Conservation (phyloP, 2,329 filamentous ascomycete genomes). For the Pyrenochaeta sp. region DNA sequence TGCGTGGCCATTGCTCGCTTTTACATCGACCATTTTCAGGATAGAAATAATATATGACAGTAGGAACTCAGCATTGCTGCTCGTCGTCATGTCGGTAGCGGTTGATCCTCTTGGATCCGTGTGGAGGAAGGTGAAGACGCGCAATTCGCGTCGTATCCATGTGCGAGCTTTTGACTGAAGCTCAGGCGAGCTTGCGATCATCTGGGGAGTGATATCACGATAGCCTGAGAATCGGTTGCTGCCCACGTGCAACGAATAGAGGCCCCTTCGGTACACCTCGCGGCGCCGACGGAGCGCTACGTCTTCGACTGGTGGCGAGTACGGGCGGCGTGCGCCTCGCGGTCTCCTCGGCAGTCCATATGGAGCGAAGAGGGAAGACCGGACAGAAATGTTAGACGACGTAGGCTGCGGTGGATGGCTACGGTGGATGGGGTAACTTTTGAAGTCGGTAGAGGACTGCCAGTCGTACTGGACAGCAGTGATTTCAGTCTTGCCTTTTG, state of each 20-base stretch:
- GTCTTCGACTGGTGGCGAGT: conserved; percentile 45
- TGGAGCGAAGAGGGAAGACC: conserved; percentile 20
- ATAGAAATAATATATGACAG: conserved; percentile 87
- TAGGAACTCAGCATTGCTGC: conserved; percentile 81
- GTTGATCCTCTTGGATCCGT: conserved; percentile 40
- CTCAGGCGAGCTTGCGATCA: conserved; percentile 70
- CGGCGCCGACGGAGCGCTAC: conserved; percentile 68
- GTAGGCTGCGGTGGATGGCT: conserved; percentile 22
- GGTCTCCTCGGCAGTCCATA: conserved; percentile 28
- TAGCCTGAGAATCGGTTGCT: conserved; percentile 81
- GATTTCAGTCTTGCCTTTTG: conserved; percentile 60
- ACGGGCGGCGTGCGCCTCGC: conserved; percentile 24
- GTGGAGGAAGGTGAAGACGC: conserved; percentile 79
- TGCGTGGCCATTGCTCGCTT: conserved; percentile 78
- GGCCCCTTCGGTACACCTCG: conserved; percentile 73
- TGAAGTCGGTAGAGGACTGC: conserved; percentile 60
- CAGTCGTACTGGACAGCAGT: conserved; percentile 72
- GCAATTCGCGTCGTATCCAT: conserved; percentile 84
- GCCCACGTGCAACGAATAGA: conserved; percentile 84
- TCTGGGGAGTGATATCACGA: conserved; percentile 72
- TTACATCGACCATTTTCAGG: conserved; percentile 81
- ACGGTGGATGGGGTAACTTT: conserved; percentile 64
- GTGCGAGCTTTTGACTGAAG: conserved; percentile 79
- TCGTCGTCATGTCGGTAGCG: conserved; percentile 40
- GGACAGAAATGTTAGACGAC: neutral